phyloP scores from a whole-genome alignment of 1,284 basidiomycete genomes.

The Taiwanofungus camphoratus region DNA sequence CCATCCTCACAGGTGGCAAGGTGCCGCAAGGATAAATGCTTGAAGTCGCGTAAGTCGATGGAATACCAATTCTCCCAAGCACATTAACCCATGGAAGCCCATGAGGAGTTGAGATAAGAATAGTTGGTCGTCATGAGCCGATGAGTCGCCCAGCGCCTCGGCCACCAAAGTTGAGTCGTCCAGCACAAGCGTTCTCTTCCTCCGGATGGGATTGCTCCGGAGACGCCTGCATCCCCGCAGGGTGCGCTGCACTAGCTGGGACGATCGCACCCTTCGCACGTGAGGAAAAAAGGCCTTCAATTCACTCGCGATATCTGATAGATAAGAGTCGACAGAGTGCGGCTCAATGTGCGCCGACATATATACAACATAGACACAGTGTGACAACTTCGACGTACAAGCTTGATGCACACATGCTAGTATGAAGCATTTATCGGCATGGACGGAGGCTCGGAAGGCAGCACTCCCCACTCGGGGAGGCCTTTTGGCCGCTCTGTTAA shows the following conservation, averaged over 20 bases:
- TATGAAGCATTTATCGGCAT: conserved; percentile 1
- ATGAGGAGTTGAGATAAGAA: not conserved
- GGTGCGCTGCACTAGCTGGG: not conserved
- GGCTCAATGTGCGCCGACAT: conserved; percentile 4
- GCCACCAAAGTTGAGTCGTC: not conserved
- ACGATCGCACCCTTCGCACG: not conserved
- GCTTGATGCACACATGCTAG: too few species aligned
- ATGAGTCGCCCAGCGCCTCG: not conserved
- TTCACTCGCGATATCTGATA: conserved; percentile 1
- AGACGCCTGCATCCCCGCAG: not conserved
- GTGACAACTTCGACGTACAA: too few species aligned
- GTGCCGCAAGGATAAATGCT: not conserved
- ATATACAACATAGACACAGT: conserved; percentile 14
- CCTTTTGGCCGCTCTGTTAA: conserved; percentile 64
- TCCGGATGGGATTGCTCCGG: not conserved
- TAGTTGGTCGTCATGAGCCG: not conserved
- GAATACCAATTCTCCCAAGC: not conserved
- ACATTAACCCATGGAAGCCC: not conserved
- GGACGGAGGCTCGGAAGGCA: conserved; percentile 47
- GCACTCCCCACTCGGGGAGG: conserved; percentile 84
- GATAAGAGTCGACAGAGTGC: conserved; percentile 2
- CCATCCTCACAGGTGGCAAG: not conserved
- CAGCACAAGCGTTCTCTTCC: conserved; percentile 1
- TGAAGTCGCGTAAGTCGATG: not conserved
- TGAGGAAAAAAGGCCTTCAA: not conserved